phyloP scores from a whole-genome alignment of 345 rosid genomes.

The Euphorbia peplus region DNA sequence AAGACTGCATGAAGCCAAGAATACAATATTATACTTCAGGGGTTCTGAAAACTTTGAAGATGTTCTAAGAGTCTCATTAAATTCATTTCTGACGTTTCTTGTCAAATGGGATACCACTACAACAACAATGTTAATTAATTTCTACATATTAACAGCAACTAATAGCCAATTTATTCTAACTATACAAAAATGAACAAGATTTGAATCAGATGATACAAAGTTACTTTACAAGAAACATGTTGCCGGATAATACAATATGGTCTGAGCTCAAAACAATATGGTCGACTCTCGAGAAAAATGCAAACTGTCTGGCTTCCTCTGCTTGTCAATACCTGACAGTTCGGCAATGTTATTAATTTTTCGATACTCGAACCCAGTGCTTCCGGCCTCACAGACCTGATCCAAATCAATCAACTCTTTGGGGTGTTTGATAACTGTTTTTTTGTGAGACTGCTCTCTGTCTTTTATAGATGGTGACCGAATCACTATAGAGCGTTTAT shows the following conservation, averaged over 20 bases:
- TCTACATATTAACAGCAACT: background rate
- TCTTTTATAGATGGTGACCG: conserved; percentile 69
- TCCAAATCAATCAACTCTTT: conserved; percentile 72
- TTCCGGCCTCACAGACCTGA: conserved; percentile 63
- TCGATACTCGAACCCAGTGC: conserved; percentile 55
- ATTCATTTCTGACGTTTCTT: too few species aligned
- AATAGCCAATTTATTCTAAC: background rate
- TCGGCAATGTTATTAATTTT: conserved; percentile 84
- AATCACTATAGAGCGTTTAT: conserved; percentile 72
- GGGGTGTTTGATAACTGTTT: conserved; percentile 68
- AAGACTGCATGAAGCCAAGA: too few species aligned
- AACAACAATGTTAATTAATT: too few species aligned
- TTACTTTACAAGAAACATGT: conserved; percentile 9
- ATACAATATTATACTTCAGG: too few species aligned
- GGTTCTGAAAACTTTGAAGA: too few species aligned
- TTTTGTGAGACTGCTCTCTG: conserved; percentile 66
- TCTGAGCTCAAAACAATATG: background rate
- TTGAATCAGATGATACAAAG: background rate
- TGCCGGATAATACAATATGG: background rate
- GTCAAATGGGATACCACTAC: too few species aligned
- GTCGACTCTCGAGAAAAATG: conserved; percentile 40
- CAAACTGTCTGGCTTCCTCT: conserved; percentile 39
- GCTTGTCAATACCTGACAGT: conserved; percentile 60
- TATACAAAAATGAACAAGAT: background rate
- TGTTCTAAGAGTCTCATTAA: too few species aligned